phyloP scores from a whole-genome alignment of 208 protist species.

The Leishmania arabica region DNA sequence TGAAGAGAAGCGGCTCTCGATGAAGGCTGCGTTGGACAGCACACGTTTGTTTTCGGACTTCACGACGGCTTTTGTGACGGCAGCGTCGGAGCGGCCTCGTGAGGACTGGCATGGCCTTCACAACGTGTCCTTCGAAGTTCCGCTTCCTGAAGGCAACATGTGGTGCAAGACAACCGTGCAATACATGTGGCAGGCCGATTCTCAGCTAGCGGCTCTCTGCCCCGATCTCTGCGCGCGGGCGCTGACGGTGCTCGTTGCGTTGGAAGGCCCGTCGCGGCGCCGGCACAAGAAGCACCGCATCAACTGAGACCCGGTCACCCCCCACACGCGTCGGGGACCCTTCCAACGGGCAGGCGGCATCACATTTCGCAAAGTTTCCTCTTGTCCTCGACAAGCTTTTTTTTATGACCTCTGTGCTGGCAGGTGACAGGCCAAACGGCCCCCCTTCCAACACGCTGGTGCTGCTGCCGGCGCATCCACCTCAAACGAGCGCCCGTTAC shows the following conservation, averaged over 20 bases:
- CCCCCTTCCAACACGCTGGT: background rate
- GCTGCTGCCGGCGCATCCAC: background rate
- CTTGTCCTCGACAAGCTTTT: background rate
- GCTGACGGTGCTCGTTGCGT: slow-evolving; percentile 42
- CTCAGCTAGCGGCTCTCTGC: slow-evolving; percentile 1
- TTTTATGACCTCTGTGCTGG: background rate
- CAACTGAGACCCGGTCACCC: slow-evolving; percentile 40
- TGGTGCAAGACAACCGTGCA: background rate
- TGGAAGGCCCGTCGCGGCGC: slow-evolving; percentile 55
- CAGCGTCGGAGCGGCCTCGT: background rate
- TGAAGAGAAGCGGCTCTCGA: slow-evolving; percentile 3
- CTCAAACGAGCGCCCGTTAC: background rate
- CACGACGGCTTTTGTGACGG: slow-evolving; percentile 10
- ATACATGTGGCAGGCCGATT: slow-evolving; percentile 13
- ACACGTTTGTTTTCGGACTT: slow-evolving; percentile 22
- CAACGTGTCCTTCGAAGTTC: background rate
- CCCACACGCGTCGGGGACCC: background rate
- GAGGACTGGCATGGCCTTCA: background rate
- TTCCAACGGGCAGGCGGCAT: background rate
- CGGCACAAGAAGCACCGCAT: slow-evolving; percentile 67
- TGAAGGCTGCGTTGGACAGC: slow-evolving; percentile 22
- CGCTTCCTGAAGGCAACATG: background rate
- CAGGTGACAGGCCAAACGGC: background rate
- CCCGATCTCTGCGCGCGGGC: slow-evolving; percentile 56
- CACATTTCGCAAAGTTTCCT: background rate